Base-by-base conservation (phyloP, 148 eudicot species). In the Tetragonia tetragonoides region DNA sequence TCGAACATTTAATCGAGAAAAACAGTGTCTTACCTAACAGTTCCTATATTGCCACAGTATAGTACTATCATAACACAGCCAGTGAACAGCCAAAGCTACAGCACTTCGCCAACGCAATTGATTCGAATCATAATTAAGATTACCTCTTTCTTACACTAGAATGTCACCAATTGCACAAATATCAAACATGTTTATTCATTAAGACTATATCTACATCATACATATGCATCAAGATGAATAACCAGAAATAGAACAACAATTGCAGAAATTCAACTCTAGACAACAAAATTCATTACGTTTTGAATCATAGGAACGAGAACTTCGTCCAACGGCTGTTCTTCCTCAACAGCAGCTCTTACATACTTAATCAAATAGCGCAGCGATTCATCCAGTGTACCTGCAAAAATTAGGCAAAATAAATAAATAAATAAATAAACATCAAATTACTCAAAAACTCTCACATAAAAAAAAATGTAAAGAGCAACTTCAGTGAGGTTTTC, bases 331-430 rank as follows among this genome's bases (percentile, higher is more conserved):
- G 81, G 60, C 78, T 83, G 86, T 76, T 75, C 83, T 78, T 83
- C 85, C 54, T 87, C 87, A 39, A 86, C 89, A 41, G 88, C 87
- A 40, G 89, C 92, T 28, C 86, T 79, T 24, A 93, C 80, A 65
- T 87, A 89, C 81, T 87, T 83, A 83, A 82, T 82, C 83, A 90
- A 84, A 73, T 89, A 80, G 74, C 83, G 80, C 72, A 93, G 81
- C 62, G 97, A 93, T 28, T 90, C 90, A 75, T 87, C 95, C 84
- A 93, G 66, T 20, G 88, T 82, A 88, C 59, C 97, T 93, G 87
- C 75, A 76, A 28, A 20, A 75, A 75, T 7, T 12, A n/a, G 10
- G 34, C 7, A 34, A 46, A 49, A n/a, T n/a, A n/a, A n/a, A n/a
- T n/a, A n/a, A 24, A 42, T 23, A 37, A 1, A 28, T 28, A 28